Evolutionary conservation across 139 green algal genomes (phyloP).

Genomic region (Ettlia oleoabundans): DNA sequence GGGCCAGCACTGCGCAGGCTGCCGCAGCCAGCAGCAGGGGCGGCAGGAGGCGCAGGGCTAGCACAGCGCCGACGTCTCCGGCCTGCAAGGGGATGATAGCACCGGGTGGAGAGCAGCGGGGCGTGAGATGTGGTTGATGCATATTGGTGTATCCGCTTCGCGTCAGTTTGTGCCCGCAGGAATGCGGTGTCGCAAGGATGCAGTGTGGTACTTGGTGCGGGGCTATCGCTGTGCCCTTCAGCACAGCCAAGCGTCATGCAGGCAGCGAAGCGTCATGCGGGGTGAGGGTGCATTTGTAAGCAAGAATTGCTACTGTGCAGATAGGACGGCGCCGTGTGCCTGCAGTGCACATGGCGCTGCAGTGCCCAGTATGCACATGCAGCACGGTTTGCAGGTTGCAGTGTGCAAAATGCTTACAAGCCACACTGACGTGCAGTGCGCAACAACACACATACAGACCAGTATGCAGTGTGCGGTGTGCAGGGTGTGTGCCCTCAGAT

Average conservation of each 20-base stretch:
- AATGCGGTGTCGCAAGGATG: no score
- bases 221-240: no score
- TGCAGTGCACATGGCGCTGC: no score
- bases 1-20: neutral
- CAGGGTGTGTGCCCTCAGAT: conserved; percentile 38
- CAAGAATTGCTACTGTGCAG: no score
- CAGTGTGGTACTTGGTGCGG: no score
- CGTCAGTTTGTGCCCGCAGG: neutral
- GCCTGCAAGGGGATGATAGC: neutral
- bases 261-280: no score
- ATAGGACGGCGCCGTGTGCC: no score
- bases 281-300: no score
- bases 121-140: neutral
- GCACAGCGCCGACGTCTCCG: conserved; percentile 5
- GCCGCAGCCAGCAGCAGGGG: conserved; percentile 21
- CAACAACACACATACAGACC: neutral
- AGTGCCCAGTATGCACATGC: no score
- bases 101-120: neutral
- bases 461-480: neutral
- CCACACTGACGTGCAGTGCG: neutral
- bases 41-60: conserved; percentile 31
- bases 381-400: no score
- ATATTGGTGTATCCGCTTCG: neutral
- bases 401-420: neutral
- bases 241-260: no score